Conservation (phyloP, 192 early-diverging fungal genomes). For the Coemansia sp. region DNA sequence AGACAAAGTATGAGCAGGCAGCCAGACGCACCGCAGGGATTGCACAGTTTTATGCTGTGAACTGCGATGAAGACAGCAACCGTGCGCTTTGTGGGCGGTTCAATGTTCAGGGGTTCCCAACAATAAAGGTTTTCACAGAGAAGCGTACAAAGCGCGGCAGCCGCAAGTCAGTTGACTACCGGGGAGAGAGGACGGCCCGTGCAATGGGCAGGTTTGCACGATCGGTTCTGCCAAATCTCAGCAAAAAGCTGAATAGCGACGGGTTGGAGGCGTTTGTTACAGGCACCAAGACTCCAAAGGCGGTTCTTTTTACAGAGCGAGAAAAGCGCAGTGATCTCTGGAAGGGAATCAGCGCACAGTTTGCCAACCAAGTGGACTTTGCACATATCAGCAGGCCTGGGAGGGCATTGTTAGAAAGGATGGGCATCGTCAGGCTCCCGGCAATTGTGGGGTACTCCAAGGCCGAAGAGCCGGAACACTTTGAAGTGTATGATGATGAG, state of each 20-base stretch:
- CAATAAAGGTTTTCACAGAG: slow-evolving; percentile 85
- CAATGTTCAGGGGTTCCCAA: slow-evolving; percentile 91
- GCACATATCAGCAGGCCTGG: slow-evolving; percentile 69
- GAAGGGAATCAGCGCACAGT: slow-evolving; percentile 82
- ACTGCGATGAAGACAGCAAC: slow-evolving; percentile 88
- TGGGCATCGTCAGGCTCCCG: slow-evolving; percentile 67
- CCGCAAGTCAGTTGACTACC: slow-evolving; percentile 68
- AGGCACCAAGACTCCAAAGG: slow-evolving; percentile 60
- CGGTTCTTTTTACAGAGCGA: slow-evolving; percentile 79
- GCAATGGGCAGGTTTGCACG: slow-evolving; percentile 76
- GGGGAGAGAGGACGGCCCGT: slow-evolving; percentile 81
- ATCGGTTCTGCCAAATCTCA: slow-evolving; percentile 61
- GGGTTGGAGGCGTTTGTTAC: slow-evolving; percentile 60
- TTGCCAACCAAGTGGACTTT: slow-evolving; percentile 67
- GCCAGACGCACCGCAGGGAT: slow-evolving; percentile 82
- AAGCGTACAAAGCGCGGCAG: slow-evolving; percentile 62
- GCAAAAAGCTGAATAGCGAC: slow-evolving; percentile 20
- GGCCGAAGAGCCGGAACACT: slow-evolving; percentile 30
- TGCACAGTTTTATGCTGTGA: slow-evolving; percentile 83
- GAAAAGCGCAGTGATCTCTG: slow-evolving; percentile 75
- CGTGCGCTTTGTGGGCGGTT: slow-evolving; percentile 74
- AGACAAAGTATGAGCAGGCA: slow-evolving; percentile 87
- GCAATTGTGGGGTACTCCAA: slow-evolving; percentile 67
- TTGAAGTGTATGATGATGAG: slow-evolving; percentile 63
- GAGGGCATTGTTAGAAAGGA: slow-evolving; percentile 53